Percentiles rank a stretch among this genome's conserved stretches.
phyloP scores from a whole-genome alignment of 495 filamentous ascomycete species.

The Astrothelium macrocarpum region DNA sequence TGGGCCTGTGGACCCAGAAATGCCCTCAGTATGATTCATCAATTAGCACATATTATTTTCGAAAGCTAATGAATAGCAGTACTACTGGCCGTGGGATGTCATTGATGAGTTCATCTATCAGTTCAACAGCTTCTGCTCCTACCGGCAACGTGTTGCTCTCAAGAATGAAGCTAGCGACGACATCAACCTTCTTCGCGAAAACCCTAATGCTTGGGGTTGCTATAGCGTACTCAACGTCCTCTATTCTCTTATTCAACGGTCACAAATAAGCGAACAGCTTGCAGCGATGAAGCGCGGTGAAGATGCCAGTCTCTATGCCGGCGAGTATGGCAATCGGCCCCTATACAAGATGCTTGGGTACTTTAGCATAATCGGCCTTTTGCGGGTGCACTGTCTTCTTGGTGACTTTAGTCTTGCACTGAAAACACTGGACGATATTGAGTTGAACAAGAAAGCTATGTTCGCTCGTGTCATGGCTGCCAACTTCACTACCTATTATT shows the following conservation, averaged over 20 bases:
- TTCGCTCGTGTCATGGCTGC: slow-evolving; percentile 99
- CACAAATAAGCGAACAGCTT: slow-evolving; percentile 94
- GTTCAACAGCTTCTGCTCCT: slow-evolving; percentile 97
- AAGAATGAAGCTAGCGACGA: slow-evolving; percentile 82
- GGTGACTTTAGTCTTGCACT: slow-evolving; percentile 97
- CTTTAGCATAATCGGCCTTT: slow-evolving; percentile 94
- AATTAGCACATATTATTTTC: background rate
- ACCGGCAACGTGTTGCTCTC: slow-evolving; percentile 82
- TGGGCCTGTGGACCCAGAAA: slow-evolving; percentile 90
- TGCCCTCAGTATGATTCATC: slow-evolving; percentile 61
- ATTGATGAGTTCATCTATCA: slow-evolving; percentile 99
- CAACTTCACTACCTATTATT: slow-evolving; percentile 99
- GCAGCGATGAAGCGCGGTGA: slow-evolving; percentile 88
- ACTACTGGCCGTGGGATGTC: slow-evolving; percentile 99
- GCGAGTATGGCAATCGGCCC: slow-evolving; percentile 86
- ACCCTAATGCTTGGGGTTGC: slow-evolving; percentile 98
- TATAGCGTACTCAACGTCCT: slow-evolving; percentile 99
- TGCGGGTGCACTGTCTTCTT: slow-evolving; percentile 91
- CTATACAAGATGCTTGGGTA: slow-evolving; percentile 98
- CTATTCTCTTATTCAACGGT: slow-evolving; percentile 96
- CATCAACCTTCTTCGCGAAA: slow-evolving; percentile 79
- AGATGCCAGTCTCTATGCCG: slow-evolving; percentile 72
- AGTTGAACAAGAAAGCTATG: slow-evolving; percentile 99
- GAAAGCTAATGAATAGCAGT: slow-evolving; percentile 42
- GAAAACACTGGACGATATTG: slow-evolving; percentile 98